Percentiles rank a stretch among this genome's conserved stretches.
These are phyloP conservation scores for Pseudogymnoascus sp. DNA, from an alignment of 2,329 filamentous ascomycete species.

Conservation along the genomic window DNA sequence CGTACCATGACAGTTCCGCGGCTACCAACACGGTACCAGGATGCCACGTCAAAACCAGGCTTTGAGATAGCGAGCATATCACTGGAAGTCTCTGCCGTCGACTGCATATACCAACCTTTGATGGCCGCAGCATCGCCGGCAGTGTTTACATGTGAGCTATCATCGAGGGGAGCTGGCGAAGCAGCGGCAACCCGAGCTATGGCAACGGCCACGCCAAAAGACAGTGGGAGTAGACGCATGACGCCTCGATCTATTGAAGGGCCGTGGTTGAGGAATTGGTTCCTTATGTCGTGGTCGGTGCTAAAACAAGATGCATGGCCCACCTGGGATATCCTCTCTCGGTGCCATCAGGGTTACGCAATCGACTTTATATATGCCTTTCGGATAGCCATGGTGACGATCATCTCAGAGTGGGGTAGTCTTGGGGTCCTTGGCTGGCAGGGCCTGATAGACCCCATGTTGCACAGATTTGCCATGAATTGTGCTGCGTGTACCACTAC, in stretches of 20 bases:
- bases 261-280: neutral
- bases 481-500: neutral
- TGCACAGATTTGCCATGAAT: neutral
- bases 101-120: conserved; percentile 40
- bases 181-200: neutral
- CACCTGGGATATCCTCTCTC: neutral
- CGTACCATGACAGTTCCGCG: conserved; percentile 11
- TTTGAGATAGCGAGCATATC: conserved; percentile 34
- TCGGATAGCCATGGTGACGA: neutral
- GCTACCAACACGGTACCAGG: conserved; percentile 16
- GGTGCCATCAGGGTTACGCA: neutral
- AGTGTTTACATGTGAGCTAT: neutral
- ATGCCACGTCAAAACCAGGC: conserved; percentile 36
- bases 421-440: neutral
- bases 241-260: neutral
- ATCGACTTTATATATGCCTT: neutral
- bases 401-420: neutral
- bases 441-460: neutral
- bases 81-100: conserved; percentile 30
- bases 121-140: conserved; percentile 5
- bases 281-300: neutral
- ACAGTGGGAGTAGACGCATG: neutral
- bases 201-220: neutral
- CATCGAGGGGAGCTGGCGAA: neutral
- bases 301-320: neutral